Evolutionary conservation across 2,329 filamentous ascomycete genomes (phyloP).

Genomic region (Fusarium sp.): DNA sequence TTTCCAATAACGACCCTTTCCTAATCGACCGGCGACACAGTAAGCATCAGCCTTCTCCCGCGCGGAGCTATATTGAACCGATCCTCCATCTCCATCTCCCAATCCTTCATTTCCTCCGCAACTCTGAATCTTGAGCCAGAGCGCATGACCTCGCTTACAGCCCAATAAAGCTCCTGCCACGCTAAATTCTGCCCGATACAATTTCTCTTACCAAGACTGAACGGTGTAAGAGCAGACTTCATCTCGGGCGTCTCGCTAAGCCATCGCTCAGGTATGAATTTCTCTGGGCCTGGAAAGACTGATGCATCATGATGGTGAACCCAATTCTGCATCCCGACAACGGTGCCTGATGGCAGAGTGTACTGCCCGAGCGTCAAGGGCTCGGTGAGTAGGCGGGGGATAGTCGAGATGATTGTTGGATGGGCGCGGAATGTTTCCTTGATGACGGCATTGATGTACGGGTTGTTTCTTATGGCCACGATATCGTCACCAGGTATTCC

Average conservation of each 20-base stretch:
- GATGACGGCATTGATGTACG: neutral
- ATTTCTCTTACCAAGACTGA: neutral
- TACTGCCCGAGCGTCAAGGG: neutral
- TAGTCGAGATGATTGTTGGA: neutral
- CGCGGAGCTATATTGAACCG: neutral
- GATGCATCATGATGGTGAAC: neutral
- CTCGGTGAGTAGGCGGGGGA: neutral
- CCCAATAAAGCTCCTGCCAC: neutral
- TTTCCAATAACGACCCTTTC: neutral
- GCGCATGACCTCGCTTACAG: neutral
- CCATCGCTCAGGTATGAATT: neutral
- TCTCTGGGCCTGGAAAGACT: neutral
- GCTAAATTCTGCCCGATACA: neutral
- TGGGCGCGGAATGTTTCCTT: neutral
- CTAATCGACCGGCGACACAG: neutral
- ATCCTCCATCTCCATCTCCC: neutral
- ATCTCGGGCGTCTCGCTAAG: neutral
- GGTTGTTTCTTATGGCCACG: neutral
- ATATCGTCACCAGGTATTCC: neutral
- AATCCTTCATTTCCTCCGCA: neutral
- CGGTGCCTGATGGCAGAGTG: neutral
- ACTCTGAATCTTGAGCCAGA: fast-evolving
- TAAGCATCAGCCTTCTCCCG: neutral
- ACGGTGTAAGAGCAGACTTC: neutral
- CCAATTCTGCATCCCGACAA: neutral